Percentiles rank a stretch among this genome's conserved stretches.
These are phyloP conservation scores for Aspergillus panamensis DNA, from an alignment of 495 filamentous ascomycete species.

Conservation along the genomic window DNA sequence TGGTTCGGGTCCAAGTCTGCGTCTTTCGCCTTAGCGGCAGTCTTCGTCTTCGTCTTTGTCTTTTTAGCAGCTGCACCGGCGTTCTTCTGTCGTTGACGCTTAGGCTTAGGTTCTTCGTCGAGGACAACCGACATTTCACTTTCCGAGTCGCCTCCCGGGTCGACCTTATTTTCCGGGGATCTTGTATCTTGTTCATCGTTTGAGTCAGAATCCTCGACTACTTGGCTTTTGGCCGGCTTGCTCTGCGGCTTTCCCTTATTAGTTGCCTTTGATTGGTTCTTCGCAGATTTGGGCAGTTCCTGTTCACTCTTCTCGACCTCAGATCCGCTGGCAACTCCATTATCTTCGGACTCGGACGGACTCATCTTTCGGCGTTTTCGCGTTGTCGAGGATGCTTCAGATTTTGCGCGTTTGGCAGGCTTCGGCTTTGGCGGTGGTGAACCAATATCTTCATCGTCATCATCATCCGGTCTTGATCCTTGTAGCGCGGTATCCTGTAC, in stretches of 20 bases:
- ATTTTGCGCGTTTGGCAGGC: slow-evolving; percentile 30
- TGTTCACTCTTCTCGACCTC: slow-evolving; percentile 26
- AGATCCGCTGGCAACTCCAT: slow-evolving; percentile 21
- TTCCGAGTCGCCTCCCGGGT: slow-evolving; percentile 54
- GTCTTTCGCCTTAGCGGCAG: slow-evolving; percentile 32
- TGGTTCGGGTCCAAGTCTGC: slow-evolving; percentile 62
- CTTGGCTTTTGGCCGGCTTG: slow-evolving; percentile 27
- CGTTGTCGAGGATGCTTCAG: slow-evolving; percentile 20
- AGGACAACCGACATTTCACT: slow-evolving; percentile 78
- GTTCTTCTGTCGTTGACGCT: slow-evolving; percentile 44
- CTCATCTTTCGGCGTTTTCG: slow-evolving; percentile 40
- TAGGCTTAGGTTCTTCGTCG: slow-evolving; percentile 62
- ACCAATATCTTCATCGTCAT: slow-evolving; percentile 10
- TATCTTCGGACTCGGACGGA: slow-evolving; percentile 29
- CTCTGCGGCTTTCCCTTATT: slow-evolving; percentile 25
- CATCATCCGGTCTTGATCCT: slow-evolving; percentile 9
- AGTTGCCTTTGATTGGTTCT: slow-evolving; percentile 19
- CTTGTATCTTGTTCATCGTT: slow-evolving; percentile 27
- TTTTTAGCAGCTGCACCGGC: slow-evolving; percentile 31
- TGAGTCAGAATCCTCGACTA: slow-evolving; percentile 23
- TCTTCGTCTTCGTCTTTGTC: slow-evolving; percentile 30
- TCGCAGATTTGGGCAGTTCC: slow-evolving; percentile 24
- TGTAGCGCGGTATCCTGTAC: slow-evolving; percentile 29
- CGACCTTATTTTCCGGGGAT: slow-evolving; percentile 25
- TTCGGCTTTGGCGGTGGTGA: slow-evolving; percentile 25